Evolutionary conservation across 2,329 filamentous ascomycete species (phyloP), one percentile per base, ranked within the genome.

Genomic region (Leptographium lundbergii): DNA sequence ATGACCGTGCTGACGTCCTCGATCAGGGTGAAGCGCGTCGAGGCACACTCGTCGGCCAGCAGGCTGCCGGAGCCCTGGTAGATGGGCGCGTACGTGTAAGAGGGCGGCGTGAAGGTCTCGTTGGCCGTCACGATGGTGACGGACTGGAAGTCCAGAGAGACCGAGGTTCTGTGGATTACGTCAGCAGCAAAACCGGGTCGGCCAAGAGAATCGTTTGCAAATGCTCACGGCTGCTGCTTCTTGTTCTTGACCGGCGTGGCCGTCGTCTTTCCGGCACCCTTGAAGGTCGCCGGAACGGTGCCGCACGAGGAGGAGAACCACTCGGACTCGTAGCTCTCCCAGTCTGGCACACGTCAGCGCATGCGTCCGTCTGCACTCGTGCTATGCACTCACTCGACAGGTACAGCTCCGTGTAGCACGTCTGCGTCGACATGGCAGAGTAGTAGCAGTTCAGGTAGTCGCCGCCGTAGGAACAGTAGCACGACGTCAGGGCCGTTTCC

Each of bases 1-100:
- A 63, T 66, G 9, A 66, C 63, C 13, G 67, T 67, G 59, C 45
- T 63, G 19, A 61, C 61, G 24, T 63, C 66, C 47, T 67, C 64
- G 24, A 68, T 63, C 19, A 67, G 65, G 2, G 67, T 68, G 57
- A 67, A 68, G 32, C 61, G 61, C 6, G 66, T 65, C 4, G 58
- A 22, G 5, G 62, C 62, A 56, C 67, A 69, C 6, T 59, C 58
- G 51, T 61, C 66, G 14, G 57, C n/a, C 19, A 69, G 64, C 34
- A 68, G 58, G 14, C 54, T 42, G 22, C 67, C 67, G 0, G 59
- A 48, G 32, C 66, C 65, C 22, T 59, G 48, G 56, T 62, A 67
- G 47, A 58, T 45, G 6, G 66, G 65, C 22, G 57, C 45, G 42
- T 59, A 58, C 10, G 50, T 63, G 42, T 58, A 57, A 1, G 52